A percentile compares a stretch with the other conserved stretches of the same genome.
Evolutionary conservation across 2,329 filamentous ascomycete genomes (phyloP).

Genomic region (Trichoderma arundinaceum): DNA sequence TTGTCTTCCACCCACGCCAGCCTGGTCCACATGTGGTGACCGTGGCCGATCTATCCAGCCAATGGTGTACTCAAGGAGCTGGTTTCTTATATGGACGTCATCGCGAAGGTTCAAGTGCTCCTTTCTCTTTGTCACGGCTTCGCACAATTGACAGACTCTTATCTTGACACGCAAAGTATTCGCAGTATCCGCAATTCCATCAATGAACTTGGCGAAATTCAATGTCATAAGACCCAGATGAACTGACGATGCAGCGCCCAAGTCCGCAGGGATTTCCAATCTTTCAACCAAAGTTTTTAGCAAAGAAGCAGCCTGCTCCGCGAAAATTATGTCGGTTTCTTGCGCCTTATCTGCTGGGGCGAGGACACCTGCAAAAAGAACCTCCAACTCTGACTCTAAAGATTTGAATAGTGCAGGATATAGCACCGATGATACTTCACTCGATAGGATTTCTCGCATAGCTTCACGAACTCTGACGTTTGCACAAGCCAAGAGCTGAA

Average conservation of each 20-base stretch:
- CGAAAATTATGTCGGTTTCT: conserved; percentile 68
- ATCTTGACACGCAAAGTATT: conserved; percentile 69
- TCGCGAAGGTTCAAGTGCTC: conserved; percentile 72
- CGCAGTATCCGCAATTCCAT: conserved; percentile 60
- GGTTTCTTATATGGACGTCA: conserved; percentile 71
- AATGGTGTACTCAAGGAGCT: conserved; percentile 70
- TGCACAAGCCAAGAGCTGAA: conserved; percentile 67
- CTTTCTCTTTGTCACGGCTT: conserved; percentile 68
- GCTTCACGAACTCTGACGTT: conserved; percentile 70
- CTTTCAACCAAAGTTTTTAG: conserved; percentile 68
- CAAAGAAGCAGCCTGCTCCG: conserved; percentile 69
- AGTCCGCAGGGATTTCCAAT: conserved; percentile 66
- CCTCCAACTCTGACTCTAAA: conserved; percentile 68
- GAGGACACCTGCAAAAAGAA: conserved; percentile 63
- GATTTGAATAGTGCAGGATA: conserved; percentile 68
- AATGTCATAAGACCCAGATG: conserved; percentile 68
- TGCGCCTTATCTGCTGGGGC: conserved; percentile 58
- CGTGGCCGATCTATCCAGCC: conserved; percentile 70
- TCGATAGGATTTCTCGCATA: conserved; percentile 68
- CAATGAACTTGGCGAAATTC: conserved; percentile 70
- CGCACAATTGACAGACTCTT: conserved; percentile 70
- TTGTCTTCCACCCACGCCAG: conserved; percentile 51
- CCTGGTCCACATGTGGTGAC: conserved; percentile 54
- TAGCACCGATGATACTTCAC: conserved; percentile 66
- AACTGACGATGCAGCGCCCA: conserved; percentile 65